Percentiles rank a stretch among this genome's conserved stretches.
Conservation (phyloP, 2,329 filamentous ascomycete species). For the Colletotrichum sansevieriae region DNA sequence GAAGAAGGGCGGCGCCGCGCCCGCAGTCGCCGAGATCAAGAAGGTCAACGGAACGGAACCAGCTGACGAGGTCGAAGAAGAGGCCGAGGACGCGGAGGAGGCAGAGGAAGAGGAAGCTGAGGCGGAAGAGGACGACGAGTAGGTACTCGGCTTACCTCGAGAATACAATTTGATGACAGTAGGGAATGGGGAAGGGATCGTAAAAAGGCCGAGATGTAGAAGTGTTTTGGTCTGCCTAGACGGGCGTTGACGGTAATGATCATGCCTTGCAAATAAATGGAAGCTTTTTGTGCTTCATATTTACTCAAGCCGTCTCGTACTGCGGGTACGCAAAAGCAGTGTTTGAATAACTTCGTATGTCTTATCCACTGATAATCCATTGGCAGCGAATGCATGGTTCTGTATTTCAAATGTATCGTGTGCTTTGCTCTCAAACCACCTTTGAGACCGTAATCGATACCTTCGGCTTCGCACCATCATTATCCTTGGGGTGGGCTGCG, state of each 20-base stretch:
- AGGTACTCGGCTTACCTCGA: conserved; percentile 21
- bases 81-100: conserved; percentile 46
- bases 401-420: too few relatives aligned
- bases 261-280: conserved; percentile 42
- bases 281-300: conserved; percentile 41
- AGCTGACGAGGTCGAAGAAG: conserved; percentile 45
- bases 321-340: conserved; percentile 39
- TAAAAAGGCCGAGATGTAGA: conserved; percentile 43
- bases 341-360: background rate
- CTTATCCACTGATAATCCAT: too few relatives aligned
- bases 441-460: too few relatives aligned
- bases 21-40: conserved; percentile 47
- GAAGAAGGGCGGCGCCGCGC: conserved; percentile 70
- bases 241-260: conserved; percentile 44
- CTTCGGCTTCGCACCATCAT: too few relatives aligned
- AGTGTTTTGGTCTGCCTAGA: conserved; percentile 40
- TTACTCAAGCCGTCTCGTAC: conserved; percentile 25
- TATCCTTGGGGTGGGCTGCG: too few relatives aligned
- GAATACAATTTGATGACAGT: conserved; percentile 29
- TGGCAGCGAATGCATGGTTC: too few relatives aligned
- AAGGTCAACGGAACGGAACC: conserved; percentile 44
- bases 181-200: conserved; percentile 32
- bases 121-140: conserved; percentile 44
- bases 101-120: conserved; percentile 43
- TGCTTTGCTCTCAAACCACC: too few relatives aligned